phyloP scores from a whole-genome alignment of 2,329 filamentous ascomycete species.

The Chrysoporthe austroafricana region DNA sequence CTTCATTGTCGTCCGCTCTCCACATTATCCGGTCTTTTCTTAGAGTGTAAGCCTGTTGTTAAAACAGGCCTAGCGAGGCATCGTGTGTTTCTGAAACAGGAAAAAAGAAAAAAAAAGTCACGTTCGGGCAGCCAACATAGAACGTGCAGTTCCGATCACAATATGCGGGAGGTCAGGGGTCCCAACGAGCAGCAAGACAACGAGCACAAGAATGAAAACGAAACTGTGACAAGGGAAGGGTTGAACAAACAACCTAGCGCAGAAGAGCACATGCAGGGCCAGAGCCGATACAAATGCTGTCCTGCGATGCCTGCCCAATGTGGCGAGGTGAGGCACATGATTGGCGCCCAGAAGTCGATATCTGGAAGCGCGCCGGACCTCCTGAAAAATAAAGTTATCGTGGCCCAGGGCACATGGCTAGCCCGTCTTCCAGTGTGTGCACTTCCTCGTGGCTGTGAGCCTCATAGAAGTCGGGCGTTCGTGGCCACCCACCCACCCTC shows the following conservation, averaged over 20 bases:
- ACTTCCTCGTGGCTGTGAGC: background rate
- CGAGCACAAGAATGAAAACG: background rate
- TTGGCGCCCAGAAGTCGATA: conserved; percentile 12
- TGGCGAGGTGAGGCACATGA: conserved; percentile 15
- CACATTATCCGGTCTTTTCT: conserved; percentile 18
- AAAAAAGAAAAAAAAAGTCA: background rate
- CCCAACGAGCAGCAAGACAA: background rate
- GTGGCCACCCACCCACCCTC: background rate
- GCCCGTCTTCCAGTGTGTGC: background rate
- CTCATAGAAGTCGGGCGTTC: conserved; percentile 12
- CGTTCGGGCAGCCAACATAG: background rate
- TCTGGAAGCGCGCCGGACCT: background rate
- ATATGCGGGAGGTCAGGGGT: background rate
- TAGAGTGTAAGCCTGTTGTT: background rate
- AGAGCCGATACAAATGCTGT: background rate
- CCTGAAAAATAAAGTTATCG: conserved; percentile 5
- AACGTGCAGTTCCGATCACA: background rate
- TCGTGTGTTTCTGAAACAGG: conserved; percentile 4
- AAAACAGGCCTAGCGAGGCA: conserved; percentile 16
- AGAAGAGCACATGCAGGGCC: background rate
- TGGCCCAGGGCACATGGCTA: background rate
- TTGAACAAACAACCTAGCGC: background rate
- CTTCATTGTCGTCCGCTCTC: conserved; percentile 19
- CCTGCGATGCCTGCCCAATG: background rate
- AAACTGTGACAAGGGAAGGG: background rate